A percentile compares a stretch with the other conserved stretches of the same genome.
Conservation (phyloP, 305 asterid species). For the Solanum hybrid region DNA sequence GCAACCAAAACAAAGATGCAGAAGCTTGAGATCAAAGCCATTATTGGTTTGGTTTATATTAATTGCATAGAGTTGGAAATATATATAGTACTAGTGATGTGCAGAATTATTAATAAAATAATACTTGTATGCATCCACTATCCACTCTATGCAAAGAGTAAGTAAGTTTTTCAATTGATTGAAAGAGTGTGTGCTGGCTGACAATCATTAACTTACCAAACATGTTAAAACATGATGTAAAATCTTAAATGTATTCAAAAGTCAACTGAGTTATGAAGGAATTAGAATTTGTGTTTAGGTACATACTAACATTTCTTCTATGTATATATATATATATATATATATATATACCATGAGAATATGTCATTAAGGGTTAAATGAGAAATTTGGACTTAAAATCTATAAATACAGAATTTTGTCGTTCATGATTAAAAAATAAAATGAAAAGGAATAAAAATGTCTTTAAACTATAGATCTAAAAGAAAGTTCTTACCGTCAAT, state of each 20-base stretch:
- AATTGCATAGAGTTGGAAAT: neutral
- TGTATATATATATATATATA: neutral
- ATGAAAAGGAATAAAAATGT: neutral
- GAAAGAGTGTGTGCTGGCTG: neutral
- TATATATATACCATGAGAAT: neutral
- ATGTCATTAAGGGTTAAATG: neutral
- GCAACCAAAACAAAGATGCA: neutral
- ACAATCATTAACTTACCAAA: neutral
- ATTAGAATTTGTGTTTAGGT: no score
- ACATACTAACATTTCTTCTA: neutral
- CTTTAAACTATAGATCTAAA: no score
- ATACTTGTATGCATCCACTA: neutral
- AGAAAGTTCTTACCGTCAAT: no score
- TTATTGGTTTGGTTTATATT: neutral
- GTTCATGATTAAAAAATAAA: neutral
- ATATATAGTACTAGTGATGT: neutral
- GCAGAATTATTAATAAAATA: neutral
- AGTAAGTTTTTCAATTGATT: neutral
- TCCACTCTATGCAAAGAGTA: neutral
- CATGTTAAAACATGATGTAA: neutral
- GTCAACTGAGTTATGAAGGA: neutral
- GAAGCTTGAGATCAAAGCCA: neutral
- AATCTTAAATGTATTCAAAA: neutral
- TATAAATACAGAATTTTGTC: neutral
- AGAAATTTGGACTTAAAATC: no score